phyloP scores from a whole-genome alignment of 1,284 basidiomycete genomes.

The Fomitopsis schrenkii region DNA sequence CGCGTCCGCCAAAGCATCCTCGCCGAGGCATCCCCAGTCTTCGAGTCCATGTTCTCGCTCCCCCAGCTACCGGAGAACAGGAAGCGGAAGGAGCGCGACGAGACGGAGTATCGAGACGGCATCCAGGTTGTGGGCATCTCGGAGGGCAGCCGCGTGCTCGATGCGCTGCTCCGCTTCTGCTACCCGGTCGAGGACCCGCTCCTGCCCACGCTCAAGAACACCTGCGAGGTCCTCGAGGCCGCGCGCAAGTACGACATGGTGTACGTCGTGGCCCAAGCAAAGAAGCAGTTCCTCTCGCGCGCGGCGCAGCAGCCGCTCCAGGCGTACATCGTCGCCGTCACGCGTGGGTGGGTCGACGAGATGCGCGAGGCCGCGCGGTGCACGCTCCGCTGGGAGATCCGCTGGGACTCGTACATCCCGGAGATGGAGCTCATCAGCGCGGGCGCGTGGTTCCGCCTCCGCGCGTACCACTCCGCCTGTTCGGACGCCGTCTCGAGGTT shows the following conservation, averaged over 20 bases:
- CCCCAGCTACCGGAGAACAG: constrained; percentile 7
- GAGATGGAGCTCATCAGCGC: constrained; percentile 2
- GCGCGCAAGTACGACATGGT: constrained; percentile 20
- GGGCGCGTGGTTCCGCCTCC: not conserved
- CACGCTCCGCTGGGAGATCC: not conserved
- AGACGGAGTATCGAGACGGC: constrained; percentile 6
- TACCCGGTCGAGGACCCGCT: constrained; percentile 30
- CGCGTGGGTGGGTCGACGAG: not conserved
- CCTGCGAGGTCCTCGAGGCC: constrained; percentile 10
- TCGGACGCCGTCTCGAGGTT: not conserved
- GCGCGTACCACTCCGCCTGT: not conserved
- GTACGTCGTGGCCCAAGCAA: not conserved
- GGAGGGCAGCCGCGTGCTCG: constrained; percentile 30
- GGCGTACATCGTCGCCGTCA: not conserved
- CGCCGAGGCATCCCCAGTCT: constrained; percentile 7
- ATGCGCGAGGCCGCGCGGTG: not conserved
- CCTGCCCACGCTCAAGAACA: constrained; percentile 8
- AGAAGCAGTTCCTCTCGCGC: constrained; percentile 1
- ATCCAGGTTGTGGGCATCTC: constrained; percentile 27
- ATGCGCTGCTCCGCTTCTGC: constrained; percentile 24
- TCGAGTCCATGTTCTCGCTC: constrained; percentile 14
- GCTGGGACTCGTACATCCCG: not conserved
- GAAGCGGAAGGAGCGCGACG: not conserved
- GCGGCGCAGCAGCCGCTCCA: not conserved
- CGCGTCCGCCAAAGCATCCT: constrained; percentile 12